Conservation (phyloP, 2,329 filamentous ascomycete species). For the Aspergillus hiratsukae region DNA sequence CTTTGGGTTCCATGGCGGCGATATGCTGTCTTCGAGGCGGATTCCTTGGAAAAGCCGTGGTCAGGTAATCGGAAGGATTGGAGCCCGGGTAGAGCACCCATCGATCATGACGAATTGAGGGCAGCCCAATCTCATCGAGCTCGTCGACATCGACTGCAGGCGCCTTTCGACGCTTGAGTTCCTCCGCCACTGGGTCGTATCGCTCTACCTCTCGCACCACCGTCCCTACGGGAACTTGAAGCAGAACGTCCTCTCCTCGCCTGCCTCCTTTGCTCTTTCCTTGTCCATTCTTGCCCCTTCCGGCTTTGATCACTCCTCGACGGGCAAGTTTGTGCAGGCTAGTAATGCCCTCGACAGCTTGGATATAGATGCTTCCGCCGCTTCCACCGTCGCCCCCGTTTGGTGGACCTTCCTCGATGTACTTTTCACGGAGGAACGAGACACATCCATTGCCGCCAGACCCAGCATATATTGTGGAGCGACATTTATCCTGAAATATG, state of each 20-base stretch:
- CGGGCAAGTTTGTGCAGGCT: constrained; percentile 88
- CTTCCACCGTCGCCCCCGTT: constrained; percentile 93
- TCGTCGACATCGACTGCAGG: constrained; percentile 40
- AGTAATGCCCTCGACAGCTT: constrained; percentile 85
- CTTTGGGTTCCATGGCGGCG: constrained; percentile 63
- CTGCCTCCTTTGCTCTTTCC: constrained; percentile 57
- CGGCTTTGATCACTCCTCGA: constrained; percentile 56
- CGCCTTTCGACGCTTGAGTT: constrained; percentile 45
- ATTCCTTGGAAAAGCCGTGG: constrained; percentile 55
- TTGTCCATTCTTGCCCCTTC: constrained; percentile 44
- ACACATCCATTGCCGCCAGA: constrained; percentile 87
- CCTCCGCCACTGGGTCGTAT: constrained; percentile 70
- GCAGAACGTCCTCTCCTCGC: constrained; percentile 78
- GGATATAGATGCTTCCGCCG: constrained; percentile 90
- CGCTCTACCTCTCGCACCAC: constrained; percentile 79
- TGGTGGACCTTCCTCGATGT: constrained; percentile 78
- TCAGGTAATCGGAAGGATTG: constrained; percentile 63
- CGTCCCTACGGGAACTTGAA: constrained; percentile 89
- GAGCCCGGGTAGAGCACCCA: constrained; percentile 85
- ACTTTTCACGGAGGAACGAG: constrained; percentile 89
- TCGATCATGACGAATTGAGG: constrained; percentile 56
- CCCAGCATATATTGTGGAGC: constrained; percentile 72
- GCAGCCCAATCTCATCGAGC: constrained; percentile 39
- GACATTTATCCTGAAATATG: constrained; percentile 82
- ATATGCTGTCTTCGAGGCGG: constrained; percentile 54